Conservation (phyloP, 495 filamentous ascomycete genomes). For the Lineolata rhizophorae region DNA sequence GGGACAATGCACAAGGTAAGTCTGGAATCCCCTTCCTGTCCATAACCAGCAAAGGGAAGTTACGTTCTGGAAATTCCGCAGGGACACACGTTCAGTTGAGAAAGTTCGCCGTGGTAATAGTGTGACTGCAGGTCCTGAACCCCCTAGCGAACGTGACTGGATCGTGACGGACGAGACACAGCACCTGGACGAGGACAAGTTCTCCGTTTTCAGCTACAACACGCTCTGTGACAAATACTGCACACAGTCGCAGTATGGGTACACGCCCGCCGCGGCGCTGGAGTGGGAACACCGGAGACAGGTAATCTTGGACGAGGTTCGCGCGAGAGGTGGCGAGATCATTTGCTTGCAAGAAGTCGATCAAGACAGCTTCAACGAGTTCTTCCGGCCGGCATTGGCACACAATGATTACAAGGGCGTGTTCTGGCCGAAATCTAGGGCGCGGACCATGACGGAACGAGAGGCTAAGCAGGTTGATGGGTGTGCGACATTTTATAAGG, state of each 20-base stretch:
- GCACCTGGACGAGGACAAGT: constrained; percentile 26
- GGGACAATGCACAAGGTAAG: constrained; percentile 65
- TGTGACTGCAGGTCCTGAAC: constrained; percentile 34
- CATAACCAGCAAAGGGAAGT: not conserved
- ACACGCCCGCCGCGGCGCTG: constrained; percentile 55
- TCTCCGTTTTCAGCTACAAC: constrained; percentile 80
- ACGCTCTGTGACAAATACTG: constrained; percentile 84
- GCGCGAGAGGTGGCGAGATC: constrained; percentile 64
- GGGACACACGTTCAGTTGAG: no score
- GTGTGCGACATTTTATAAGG: constrained; percentile 91
- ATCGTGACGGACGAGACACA: constrained; percentile 39
- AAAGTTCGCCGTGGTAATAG: not conserved
- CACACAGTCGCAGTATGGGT: constrained; percentile 65
- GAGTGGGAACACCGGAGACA: constrained; percentile 71
- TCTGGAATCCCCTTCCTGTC: constrained; percentile 4
- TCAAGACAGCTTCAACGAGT: constrained; percentile 71
- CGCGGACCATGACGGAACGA: constrained; percentile 74
- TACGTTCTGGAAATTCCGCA: no score
- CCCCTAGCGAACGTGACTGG: constrained; percentile 54
- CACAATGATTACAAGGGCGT: constrained; percentile 79
- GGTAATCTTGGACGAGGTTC: constrained; percentile 58
- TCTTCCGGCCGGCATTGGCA: constrained; percentile 61
- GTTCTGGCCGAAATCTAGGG: constrained; percentile 68
- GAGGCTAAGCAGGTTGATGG: constrained; percentile 78
- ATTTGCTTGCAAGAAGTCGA: constrained; percentile 87